Conservation (phyloP, 2,329 filamentous ascomycete genomes). For the Fusarium nodosum region DNA sequence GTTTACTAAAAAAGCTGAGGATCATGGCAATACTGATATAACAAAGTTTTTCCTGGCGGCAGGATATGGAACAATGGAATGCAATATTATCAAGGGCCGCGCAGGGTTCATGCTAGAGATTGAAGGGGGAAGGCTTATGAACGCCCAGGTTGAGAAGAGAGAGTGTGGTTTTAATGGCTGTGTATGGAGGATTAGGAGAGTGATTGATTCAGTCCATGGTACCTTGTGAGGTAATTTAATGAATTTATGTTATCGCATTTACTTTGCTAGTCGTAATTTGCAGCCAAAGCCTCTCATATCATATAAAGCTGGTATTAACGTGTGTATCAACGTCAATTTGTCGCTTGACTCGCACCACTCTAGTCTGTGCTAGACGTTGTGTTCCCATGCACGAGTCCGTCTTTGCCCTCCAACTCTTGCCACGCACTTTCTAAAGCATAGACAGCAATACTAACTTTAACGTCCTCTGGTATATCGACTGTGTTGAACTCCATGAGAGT, state of each 20-base stretch:
- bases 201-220: not conserved
- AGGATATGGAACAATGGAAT: not conserved
- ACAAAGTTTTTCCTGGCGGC: not conserved
- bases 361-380: not conserved
- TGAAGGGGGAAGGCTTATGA: not conserved
- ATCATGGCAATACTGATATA: not conserved
- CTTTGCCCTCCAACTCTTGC: constrained; percentile 16
- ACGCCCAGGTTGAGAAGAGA: not conserved
- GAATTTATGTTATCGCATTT: not conserved
- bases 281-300: too few species aligned
- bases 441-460: constrained; percentile 44
- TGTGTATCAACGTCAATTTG: not conserved
- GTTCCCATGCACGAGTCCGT: constrained; percentile 20
- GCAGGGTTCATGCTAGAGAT: not conserved
- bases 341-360: not conserved
- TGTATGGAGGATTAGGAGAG: not conserved
- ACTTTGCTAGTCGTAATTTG: too few species aligned
- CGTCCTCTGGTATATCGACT: constrained; percentile 35
- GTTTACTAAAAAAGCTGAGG: not conserved
- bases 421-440: constrained; percentile 49
- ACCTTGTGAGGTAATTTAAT: not conserved
- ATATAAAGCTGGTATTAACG: too few species aligned
- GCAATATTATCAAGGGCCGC: not conserved
- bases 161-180: not conserved
- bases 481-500: constrained; percentile 43